These are phyloP conservation scores for Fragilariopsis cylindrus DNA, from an alignment of 108 stramenopile species.

Conservation along the genomic window DNA sequence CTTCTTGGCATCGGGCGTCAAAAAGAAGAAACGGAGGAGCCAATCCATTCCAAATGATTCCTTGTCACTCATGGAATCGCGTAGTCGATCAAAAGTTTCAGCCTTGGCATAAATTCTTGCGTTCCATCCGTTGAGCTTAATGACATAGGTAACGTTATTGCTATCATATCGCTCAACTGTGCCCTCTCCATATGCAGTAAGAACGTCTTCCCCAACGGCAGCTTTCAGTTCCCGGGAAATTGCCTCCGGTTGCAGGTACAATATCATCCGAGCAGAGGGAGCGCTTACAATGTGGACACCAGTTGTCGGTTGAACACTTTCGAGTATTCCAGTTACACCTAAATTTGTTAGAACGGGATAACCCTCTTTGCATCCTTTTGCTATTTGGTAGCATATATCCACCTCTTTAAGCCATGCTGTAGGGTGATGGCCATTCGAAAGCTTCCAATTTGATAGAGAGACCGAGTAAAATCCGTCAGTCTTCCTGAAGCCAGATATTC, in stretches of 20 bases:
- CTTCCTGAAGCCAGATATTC: slow-evolving; percentile 60
- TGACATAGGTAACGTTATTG: slow-evolving; percentile 65
- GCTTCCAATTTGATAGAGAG: slow-evolving; percentile 47
- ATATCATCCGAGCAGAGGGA: slow-evolving; percentile 64
- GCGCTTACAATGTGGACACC: slow-evolving; percentile 90
- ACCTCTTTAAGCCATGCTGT: slow-evolving; percentile 61
- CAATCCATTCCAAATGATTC: slow-evolving; percentile 78
- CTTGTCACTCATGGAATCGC: slow-evolving; percentile 70
- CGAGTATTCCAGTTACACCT: slow-evolving; percentile 79
- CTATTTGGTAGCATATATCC: slow-evolving; percentile 73
- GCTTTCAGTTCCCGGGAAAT: slow-evolving; percentile 82
- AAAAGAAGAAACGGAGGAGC: slow-evolving; percentile 79
- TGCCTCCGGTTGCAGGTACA: slow-evolving; percentile 84
- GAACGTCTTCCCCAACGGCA: slow-evolving; percentile 84
- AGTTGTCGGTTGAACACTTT: slow-evolving; percentile 85
- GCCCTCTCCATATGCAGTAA: slow-evolving; percentile 86
- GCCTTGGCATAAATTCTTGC: slow-evolving; percentile 76
- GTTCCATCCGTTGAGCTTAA: slow-evolving; percentile 66
- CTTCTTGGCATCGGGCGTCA: slow-evolving; percentile 29
- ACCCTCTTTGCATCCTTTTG: slow-evolving; percentile 84
- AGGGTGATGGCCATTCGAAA: slow-evolving; percentile 55
- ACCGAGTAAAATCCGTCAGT: slow-evolving; percentile 83
- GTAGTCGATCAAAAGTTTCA: slow-evolving; percentile 78
- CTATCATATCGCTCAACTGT: slow-evolving; percentile 64
- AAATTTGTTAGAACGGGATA: slow-evolving; percentile 78